Base-by-base conservation (phyloP, 768 basidiomycete genomes). In the Melanogaster broomeanus region DNA sequence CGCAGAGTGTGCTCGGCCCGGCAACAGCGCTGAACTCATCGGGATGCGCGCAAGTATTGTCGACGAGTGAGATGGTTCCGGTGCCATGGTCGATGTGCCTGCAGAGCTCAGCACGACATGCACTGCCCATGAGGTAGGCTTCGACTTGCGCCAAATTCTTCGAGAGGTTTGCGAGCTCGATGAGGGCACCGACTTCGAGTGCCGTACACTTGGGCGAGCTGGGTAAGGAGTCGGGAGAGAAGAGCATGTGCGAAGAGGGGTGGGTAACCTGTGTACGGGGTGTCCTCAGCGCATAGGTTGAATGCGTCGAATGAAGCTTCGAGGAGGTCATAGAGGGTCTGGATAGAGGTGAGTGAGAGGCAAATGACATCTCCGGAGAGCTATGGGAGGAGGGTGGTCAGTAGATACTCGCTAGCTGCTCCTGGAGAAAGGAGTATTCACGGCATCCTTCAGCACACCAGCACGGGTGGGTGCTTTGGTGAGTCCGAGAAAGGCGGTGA, bases 281-380 rank as follows among this genome's bases (percentile, higher is more conserved):
- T 58, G 10, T 56, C 64, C 22, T 27, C 44, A 9, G 78, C 67
- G 67, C 91, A 92, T 52, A 97, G 86, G 0, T 84, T 86, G 56
- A 96, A 81, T 0, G 96, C 96, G 66, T 98, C 93, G 62, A 98
- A 96, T 6, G 91, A 88, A 37, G 89, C 88, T 72, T 97, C 93
- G 58, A 99, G 85, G 44, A 93, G 82, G 62, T 83, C 81, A 77
- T 96, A 96, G 19, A 98, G 80, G 21, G 81, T 74, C 65, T 87
- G 87, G 65, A 98, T 79, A 4, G 79, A 71, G 21, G 78, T 69
- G 0, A 93, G 89, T 0, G 87, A 85, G 40, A 93, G 81, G 62
- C 84, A 87, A 55, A 98, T 82, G 42, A 89, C 87, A 66, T 91
- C 88, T 45, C 90, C 83, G 31, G 87, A 83, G 39, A 93, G 82